Evolutionary conservation across 352 stramenopile species (phyloP).

Genomic region (Phytophthora parvispora): DNA sequence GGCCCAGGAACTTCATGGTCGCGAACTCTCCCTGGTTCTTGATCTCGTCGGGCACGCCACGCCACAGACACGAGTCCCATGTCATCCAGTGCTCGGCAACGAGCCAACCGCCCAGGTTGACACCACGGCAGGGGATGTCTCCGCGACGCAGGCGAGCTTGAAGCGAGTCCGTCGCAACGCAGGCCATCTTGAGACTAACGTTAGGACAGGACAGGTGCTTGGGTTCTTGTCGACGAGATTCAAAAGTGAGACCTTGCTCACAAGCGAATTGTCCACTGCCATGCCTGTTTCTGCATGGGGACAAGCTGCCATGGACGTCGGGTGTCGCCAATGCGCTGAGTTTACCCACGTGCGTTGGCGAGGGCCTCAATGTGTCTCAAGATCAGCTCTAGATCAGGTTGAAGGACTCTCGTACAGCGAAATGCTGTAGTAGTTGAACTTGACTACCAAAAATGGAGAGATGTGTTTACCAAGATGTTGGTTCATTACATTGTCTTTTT

Average conservation of each 20-base stretch:
- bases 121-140: conserved; percentile 59
- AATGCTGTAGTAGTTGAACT: neutral
- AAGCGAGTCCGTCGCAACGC: conserved; percentile 43
- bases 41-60: conserved; percentile 55
- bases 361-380: conserved; percentile 19
- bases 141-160: conserved; percentile 72
- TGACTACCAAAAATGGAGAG: conserved; percentile 4
- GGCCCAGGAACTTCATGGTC: conserved; percentile 68
- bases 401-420: neutral
- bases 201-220: neutral
- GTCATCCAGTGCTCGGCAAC: conserved; percentile 89
- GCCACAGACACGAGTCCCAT: conserved; percentile 65
- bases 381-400: conserved; percentile 16
- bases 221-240: conserved; percentile 1
- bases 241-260: conserved; percentile 28
- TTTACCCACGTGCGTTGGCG: conserved; percentile 24
- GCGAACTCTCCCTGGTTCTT: conserved; percentile 72
- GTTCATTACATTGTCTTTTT: conserved; percentile 4
- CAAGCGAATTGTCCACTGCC: conserved; percentile 10
- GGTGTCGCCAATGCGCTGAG: neutral
- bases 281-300: conserved; percentile 19
- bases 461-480: neutral
- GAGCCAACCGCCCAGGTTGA: conserved; percentile 86
- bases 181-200: conserved; percentile 22
- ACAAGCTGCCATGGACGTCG: neutral